phyloP scores from a whole-genome alignment of 257 asterid species.

The Ilex aquifolium region DNA sequence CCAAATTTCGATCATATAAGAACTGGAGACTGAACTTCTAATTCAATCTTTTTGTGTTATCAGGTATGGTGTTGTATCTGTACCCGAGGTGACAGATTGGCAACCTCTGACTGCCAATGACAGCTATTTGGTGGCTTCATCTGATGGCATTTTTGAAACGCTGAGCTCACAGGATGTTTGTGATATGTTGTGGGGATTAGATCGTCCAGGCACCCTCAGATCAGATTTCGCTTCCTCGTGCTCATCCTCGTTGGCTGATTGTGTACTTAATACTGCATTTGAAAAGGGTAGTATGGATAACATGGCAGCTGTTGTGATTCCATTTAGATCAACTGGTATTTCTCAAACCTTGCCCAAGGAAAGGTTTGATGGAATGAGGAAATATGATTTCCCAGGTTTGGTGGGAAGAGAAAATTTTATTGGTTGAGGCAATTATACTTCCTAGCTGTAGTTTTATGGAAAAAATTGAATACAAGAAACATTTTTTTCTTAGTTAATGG shows the following conservation, averaged over 20 bases:
- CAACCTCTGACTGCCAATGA: conserved; percentile 69
- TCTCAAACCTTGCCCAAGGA: conserved; percentile 24
- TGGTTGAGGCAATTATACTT: no score
- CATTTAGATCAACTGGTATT: conserved; percentile 37
- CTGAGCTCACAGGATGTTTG: conserved; percentile 86
- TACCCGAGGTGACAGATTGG: conserved; percentile 97
- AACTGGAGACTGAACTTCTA: conserved; percentile 11
- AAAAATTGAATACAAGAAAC: no score
- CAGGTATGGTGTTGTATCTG: conserved; percentile 92
- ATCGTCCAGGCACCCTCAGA: conserved; percentile 33
- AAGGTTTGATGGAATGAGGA: conserved; percentile 26
- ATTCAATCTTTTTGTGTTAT: conserved; percentile 25
- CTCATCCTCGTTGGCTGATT: conserved; percentile 70
- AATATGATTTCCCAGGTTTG: conserved; percentile 35
- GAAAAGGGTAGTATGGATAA: conserved; percentile 85
- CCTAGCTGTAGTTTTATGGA: no score
- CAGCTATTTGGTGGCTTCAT: conserved; percentile 84
- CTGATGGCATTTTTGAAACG: conserved; percentile 90
- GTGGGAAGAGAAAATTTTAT: conserved; percentile 3
- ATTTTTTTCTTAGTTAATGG: no score
- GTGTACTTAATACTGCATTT: conserved; percentile 72
- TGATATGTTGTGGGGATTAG: conserved; percentile 67
- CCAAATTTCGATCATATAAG: not conserved
- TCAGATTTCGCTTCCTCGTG: conserved; percentile 47
- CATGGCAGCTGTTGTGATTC: conserved; percentile 76